Evolutionary conservation across 2,329 filamentous ascomycete species (phyloP).

Genomic region (Aspergillus arachidicola): DNA sequence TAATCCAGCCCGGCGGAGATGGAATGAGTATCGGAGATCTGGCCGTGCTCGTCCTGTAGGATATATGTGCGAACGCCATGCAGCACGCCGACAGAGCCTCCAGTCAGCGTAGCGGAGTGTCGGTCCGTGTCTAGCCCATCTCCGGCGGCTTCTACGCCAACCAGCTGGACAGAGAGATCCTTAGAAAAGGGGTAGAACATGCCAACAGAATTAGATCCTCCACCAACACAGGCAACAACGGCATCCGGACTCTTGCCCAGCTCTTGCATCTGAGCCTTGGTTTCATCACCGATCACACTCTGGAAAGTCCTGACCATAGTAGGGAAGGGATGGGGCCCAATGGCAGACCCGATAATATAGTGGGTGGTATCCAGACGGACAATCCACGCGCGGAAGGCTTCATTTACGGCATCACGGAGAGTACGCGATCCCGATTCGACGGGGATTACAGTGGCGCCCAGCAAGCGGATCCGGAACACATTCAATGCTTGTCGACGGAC

Average conservation of each 20-base stretch:
- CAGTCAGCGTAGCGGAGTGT: constrained; percentile 83
- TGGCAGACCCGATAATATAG: constrained; percentile 94
- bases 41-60: constrained; percentile 83
- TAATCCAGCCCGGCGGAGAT: constrained; percentile 93
- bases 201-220: constrained; percentile 86
- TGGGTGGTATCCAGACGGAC: constrained; percentile 85
- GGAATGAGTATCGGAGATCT: constrained; percentile 89
- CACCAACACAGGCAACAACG: constrained; percentile 96
- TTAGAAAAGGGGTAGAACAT: constrained; percentile 96
- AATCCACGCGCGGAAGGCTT: constrained; percentile 89
- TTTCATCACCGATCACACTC: constrained; percentile 89
- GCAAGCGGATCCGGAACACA: constrained; percentile 92
- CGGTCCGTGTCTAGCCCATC: constrained; percentile 79
- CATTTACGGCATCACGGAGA: constrained; percentile 83
- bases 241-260: constrained; percentile 86
- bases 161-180: constrained; percentile 76
- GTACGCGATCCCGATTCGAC: constrained; percentile 83
- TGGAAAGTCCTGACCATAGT: constrained; percentile 98
- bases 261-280: constrained; percentile 84
- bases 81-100: constrained; percentile 85
- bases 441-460: constrained; percentile 85
- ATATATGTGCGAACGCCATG: constrained; percentile 94
- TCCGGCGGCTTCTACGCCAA: constrained; percentile 93
- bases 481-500: constrained; percentile 90
- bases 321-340: constrained; percentile 94